These are phyloP conservation scores for Carex arenaria DNA, from an alignment of 202 grass and related monocot species.

Conservation along the genomic window DNA sequence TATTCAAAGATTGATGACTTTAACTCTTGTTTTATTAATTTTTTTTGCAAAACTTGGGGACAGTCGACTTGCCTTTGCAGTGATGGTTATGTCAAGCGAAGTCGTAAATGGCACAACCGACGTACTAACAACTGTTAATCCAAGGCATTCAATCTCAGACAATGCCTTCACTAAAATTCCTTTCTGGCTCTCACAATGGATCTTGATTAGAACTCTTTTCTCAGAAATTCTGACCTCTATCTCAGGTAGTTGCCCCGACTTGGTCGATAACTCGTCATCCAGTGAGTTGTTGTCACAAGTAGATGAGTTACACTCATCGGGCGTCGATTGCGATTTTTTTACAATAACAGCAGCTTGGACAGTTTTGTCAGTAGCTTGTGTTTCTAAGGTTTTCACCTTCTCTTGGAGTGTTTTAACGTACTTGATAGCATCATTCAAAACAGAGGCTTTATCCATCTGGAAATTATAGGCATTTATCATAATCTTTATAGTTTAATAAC, in stretches of 20 bases:
- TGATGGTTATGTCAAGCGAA: slow-evolving; percentile 7
- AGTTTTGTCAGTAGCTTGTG: background rate
- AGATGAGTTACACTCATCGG: slow-evolving; percentile 13
- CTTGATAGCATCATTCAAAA: slow-evolving; percentile 27
- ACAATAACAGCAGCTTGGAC: background rate
- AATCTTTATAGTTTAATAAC: too few species aligned
- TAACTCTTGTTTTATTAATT: too few species aligned
- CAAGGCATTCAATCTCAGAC: slow-evolving; percentile 21
- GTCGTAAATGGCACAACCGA: slow-evolving; percentile 13
- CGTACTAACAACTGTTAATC: slow-evolving; percentile 5
- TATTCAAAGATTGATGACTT: too few species aligned
- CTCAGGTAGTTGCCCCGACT: background rate
- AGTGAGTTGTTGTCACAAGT: background rate
- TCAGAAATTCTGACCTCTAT: slow-evolving; percentile 18
- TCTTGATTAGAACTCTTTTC: slow-evolving; percentile 17
- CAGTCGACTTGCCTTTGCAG: slow-evolving; percentile 16
- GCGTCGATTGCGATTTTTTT: background rate
- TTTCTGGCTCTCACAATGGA: slow-evolving; percentile 11
- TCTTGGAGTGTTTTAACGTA: slow-evolving; percentile 23
- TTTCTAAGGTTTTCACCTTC: slow-evolving; percentile 17
- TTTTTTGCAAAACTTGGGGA: background rate
- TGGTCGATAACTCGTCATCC: background rate
- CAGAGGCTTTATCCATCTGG: slow-evolving; percentile 31
- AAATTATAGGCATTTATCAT: background rate
- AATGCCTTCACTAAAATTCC: slow-evolving; percentile 19